Base-by-base conservation (phyloP, 805 yeast genomes). In the Ogataea minuta region DNA sequence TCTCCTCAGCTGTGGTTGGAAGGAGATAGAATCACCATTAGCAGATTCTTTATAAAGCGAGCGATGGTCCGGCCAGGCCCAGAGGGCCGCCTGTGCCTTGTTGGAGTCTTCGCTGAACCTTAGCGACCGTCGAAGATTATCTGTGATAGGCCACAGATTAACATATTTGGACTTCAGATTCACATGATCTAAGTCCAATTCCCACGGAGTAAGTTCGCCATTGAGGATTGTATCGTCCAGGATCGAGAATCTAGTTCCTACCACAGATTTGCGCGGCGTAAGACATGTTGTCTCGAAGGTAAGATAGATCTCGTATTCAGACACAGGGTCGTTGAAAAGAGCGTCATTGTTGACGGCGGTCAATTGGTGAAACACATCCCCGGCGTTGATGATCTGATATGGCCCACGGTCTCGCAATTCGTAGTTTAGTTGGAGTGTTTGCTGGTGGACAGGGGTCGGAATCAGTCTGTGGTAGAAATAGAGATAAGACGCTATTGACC, bases 401-500 rank as follows among this genome's bases (percentile, higher is more conserved):
- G 60, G 56, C 4, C 59, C 59, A 21, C 53, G 44, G 6, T 46
- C 43, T 16, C 39, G 41, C 16, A 52, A 45, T 14, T 52, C 54
- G 39, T 55, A 55, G 30, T 49, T 53, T 19, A 55, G 35, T 8
- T 40, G 24, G 11, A 55, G 38, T 3, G 27, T 17, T 10, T 41
- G 45, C 19, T 36, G 36, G 10, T 50, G 28, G 4, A 52, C 20
- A 1, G 56, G 53, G 3, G 45, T 34, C 1, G 68, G 67, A 8
- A 64, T 48, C 13, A 64, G 43, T 34, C 45, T 44, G 24, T 52
- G 48, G 50, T 60, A 56, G 43, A 63, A 63, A 40, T 52, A 53
- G 28, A 59, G 31, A 43, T 56, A 63, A 13, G 66, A 42, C 9
- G 63, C 25, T 7, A 60, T 27, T 1, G 68, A 62, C 46, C 60